phyloP scores from a whole-genome alignment of 305 asterid genomes.

The Plantago lanceolata region DNA sequence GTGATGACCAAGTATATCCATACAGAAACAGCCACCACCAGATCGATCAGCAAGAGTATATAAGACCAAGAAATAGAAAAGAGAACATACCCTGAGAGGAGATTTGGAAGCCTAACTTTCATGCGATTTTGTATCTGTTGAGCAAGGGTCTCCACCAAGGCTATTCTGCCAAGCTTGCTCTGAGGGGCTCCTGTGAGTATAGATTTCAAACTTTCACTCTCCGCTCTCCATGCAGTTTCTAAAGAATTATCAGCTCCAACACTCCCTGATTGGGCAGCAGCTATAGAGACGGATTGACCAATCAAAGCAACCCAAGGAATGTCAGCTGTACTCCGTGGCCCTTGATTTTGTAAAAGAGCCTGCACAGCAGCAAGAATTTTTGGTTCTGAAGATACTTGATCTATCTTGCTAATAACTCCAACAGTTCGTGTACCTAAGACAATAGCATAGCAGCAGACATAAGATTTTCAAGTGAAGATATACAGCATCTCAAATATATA shows the following conservation, averaged over 20 bases:
- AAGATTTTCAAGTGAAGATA: constrained; percentile 13
- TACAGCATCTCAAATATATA: constrained; percentile 16
- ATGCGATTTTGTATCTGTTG: constrained; percentile 86
- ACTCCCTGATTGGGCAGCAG: constrained; percentile 90
- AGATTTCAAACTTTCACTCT: constrained; percentile 91
- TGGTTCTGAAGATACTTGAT: constrained; percentile 92
- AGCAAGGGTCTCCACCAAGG: constrained; percentile 91
- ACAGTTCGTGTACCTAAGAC: constrained; percentile 83
- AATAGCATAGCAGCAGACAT: constrained; percentile 24
- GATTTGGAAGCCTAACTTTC: constrained; percentile 90
- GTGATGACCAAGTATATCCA: neutral
- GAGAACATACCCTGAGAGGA: constrained; percentile 74
- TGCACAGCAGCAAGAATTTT: constrained; percentile 93
- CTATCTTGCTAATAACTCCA: constrained; percentile 96
- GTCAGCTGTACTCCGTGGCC: constrained; percentile 91
- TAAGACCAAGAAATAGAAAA: constrained; percentile 18
- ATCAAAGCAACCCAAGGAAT: constrained; percentile 99
- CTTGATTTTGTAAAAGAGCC: constrained; percentile 88
- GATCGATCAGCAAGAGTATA: constrained; percentile 10
- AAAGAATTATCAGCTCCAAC: constrained; percentile 83
- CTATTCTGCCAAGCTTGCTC: constrained; percentile 93
- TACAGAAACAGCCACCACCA: constrained; percentile 14
- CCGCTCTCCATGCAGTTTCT: constrained; percentile 99
- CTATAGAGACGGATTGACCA: constrained; percentile 94
- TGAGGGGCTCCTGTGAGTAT: constrained; percentile 89